phyloP scores from a whole-genome alignment of 257 asterid species.

The Gardenia jasminoides region DNA sequence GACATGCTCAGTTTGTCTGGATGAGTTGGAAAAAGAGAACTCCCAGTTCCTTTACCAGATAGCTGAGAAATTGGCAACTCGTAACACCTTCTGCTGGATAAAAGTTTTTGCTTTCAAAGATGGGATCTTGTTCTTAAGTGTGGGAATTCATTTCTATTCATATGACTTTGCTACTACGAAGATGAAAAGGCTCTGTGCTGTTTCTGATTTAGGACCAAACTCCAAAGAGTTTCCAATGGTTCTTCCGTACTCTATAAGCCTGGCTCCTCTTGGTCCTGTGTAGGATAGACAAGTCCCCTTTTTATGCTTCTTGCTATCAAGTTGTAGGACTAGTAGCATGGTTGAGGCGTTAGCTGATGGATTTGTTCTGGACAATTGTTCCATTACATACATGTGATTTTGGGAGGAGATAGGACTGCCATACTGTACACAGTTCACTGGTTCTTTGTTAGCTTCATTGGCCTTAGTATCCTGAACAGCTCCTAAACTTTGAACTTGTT shows the following conservation, averaged over 20 bases:
- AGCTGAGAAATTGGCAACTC: conserved; percentile 29
- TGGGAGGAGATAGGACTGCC: too few relatives aligned
- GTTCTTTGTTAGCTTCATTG: too few relatives aligned
- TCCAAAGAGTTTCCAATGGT: conserved; percentile 48
- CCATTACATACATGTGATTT: too few relatives aligned
- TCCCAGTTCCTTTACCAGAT: conserved; percentile 18
- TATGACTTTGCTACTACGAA: conserved; percentile 42
- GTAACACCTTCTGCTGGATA: conserved; percentile 26
- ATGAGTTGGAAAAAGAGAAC: conserved; percentile 42
- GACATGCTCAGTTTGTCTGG: conserved; percentile 24
- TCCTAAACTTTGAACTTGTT: too few relatives aligned
- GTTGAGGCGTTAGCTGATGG: too few relatives aligned
- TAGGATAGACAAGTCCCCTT: conserved; percentile 1
- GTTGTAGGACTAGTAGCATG: neutral
- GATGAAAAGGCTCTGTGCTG: conserved; percentile 44
- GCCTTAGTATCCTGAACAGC: too few relatives aligned
- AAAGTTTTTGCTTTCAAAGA: conserved; percentile 54
- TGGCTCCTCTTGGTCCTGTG: conserved; percentile 44
- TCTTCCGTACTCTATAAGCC: conserved; percentile 56
- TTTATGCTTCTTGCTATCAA: neutral
- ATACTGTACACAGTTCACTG: too few relatives aligned
- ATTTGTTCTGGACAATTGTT: too few relatives aligned
- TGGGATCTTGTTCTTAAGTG: conserved; percentile 46
- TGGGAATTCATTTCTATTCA: conserved; percentile 22
- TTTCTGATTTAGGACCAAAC: conserved; percentile 39